phyloP scores from a whole-genome alignment of 139 green algal genomes.

The Pleodorina starrii region DNA sequence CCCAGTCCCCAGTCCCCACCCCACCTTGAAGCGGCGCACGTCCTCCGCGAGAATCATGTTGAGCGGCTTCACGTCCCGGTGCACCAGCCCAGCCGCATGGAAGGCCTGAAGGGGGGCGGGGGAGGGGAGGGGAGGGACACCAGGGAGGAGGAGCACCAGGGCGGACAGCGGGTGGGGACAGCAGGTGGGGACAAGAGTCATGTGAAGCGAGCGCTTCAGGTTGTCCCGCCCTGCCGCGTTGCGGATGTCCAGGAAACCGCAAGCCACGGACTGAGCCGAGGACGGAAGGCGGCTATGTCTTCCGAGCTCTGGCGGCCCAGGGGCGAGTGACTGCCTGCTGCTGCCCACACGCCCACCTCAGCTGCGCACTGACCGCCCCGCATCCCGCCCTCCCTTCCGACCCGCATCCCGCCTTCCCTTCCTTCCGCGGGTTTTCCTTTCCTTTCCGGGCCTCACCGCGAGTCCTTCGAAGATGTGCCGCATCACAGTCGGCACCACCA shows the following conservation, averaged over 20 bases:
- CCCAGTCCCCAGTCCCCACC: neutral
- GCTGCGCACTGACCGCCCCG: no score
- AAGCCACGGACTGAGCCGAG: no score
- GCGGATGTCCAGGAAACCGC: no score
- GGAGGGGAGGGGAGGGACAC: neutral
- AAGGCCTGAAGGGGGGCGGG: constrained; percentile 71
- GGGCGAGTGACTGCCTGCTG: no score
- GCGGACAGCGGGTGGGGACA: no score
- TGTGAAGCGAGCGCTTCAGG: no score
- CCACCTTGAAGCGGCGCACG: constrained; percentile 67
- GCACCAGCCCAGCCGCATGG: constrained; percentile 89
- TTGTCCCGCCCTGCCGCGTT: no score
- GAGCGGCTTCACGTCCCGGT: constrained; percentile 93
- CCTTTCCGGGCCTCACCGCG: constrained; percentile 71
- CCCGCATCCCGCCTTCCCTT: neutral
- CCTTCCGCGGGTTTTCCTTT: neutral
- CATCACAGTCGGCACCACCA: constrained; percentile 81
- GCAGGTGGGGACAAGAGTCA: no score
- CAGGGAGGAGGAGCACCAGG: no score
- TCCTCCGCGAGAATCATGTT: constrained; percentile 91
- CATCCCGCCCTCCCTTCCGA: neutral
- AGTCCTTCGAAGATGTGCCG: constrained; percentile 84
- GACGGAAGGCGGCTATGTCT: no score
- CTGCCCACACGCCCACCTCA: no score
- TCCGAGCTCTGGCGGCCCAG: no score